A percentile compares a stretch with the other conserved stretches of the same genome.
Evolutionary conservation across 495 filamentous ascomycete species (phyloP).

Genomic region (Xanthoparmelia taractica): DNA sequence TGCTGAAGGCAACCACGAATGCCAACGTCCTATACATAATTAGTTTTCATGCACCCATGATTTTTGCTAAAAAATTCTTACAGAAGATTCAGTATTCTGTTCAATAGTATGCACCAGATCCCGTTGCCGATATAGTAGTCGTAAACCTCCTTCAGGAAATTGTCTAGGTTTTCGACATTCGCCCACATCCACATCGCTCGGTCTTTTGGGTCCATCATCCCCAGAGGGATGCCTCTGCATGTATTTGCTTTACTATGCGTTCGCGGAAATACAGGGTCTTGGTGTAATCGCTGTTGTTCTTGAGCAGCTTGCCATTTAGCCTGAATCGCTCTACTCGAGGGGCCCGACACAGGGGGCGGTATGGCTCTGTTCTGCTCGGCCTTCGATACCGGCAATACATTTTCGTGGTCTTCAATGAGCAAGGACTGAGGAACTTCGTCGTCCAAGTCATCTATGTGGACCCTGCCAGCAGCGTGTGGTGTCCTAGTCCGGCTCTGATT

Average conservation of each 20-base stretch:
- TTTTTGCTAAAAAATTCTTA: conserved; percentile 37
- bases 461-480: not conserved
- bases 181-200: conserved; percentile 94
- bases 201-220: conserved; percentile 58
- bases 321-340: conserved; percentile 45
- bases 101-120: conserved; percentile 80
- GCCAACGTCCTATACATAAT: conserved; percentile 46
- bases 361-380: conserved; percentile 30
- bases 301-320: conserved; percentile 62
- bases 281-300: conserved; percentile 53
- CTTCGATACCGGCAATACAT: conserved; percentile 35
- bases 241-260: conserved; percentile 4
- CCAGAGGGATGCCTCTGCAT: conserved; percentile 37
- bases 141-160: conserved; percentile 85
- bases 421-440: conserved; percentile 90
- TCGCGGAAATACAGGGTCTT: conserved; percentile 29
- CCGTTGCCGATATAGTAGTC: conserved; percentile 79
- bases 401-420: conserved; percentile 59
- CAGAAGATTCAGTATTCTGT: conserved; percentile 63
- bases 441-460: conserved; percentile 64
- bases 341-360: conserved; percentile 41
- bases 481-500: conserved; percentile 39
- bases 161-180: conserved; percentile 85
- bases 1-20: conserved; percentile 79
- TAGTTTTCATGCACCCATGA: conserved; percentile 9